A percentile compares a stretch with the other conserved stretches of the same genome.
These are phyloP conservation scores for Schizonepeta tenuifolia DNA, from an alignment of 257 asterid species.

Conservation along the genomic window DNA sequence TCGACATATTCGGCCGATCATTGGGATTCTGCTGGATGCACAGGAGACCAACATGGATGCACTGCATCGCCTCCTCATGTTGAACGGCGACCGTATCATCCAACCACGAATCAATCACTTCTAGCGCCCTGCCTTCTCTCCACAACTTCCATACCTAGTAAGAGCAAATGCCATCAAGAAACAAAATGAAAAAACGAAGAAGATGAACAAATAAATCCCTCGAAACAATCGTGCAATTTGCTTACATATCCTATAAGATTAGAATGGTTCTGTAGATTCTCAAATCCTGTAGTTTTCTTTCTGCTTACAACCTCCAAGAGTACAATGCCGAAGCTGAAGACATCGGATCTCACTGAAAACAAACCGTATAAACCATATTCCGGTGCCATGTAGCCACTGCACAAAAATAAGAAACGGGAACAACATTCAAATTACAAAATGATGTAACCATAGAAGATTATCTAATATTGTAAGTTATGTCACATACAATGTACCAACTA, in stretches of 20 bases:
- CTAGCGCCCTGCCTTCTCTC: conserved; percentile 43
- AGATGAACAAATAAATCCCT: neutral
- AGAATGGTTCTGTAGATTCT: conserved; percentile 17
- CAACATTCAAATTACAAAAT: neutral
- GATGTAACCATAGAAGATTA: neutral
- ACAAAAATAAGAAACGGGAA: neutral
- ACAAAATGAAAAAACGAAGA: neutral
- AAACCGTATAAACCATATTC: conserved; percentile 42
- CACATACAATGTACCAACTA: conserved; percentile 43
- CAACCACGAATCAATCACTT: conserved; percentile 34
- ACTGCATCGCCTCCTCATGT: conserved; percentile 35
- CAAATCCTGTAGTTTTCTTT: conserved; percentile 38
- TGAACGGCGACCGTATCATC: conserved; percentile 10
- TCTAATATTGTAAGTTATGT: neutral
- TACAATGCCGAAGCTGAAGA: conserved; percentile 46
- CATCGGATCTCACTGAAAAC: conserved; percentile 42
- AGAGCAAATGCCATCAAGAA: neutral
- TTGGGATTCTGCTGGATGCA: conserved; percentile 49
- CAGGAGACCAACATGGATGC: conserved; percentile 45
- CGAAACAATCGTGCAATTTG: neutral
- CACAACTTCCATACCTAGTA: conserved; percentile 46
- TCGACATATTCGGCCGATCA: conserved; percentile 57
- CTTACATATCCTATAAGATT: conserved; percentile 48
- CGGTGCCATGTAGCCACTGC: conserved; percentile 45
- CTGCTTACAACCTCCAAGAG: conserved; percentile 42